These are phyloP conservation scores for Solanum virginianum DNA, from an alignment of 257 asterid genomes.

Conservation along the genomic window DNA sequence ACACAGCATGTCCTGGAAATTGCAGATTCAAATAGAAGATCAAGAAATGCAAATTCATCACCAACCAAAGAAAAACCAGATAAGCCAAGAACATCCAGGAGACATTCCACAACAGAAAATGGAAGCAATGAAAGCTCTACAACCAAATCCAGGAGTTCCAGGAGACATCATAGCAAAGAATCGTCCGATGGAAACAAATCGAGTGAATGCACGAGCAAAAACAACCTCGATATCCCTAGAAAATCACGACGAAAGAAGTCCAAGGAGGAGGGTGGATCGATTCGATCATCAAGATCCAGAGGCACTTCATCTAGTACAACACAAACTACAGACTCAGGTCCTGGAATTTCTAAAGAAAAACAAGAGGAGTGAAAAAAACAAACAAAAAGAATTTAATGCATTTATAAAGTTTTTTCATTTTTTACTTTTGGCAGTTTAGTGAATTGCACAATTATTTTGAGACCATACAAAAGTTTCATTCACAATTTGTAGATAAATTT, in stretches of 20 bases:
- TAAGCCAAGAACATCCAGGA: conserved; percentile 39
- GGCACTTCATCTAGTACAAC: conserved; percentile 1
- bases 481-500: not conserved
- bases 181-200: conserved; percentile 19
- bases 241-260: conserved; percentile 35
- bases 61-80: conserved; percentile 21
- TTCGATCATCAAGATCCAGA: conserved; percentile 9
- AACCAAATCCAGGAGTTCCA: conserved; percentile 28
- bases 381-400: not conserved
- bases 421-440: not conserved
- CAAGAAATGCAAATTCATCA: conserved; percentile 13
- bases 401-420: not conserved
- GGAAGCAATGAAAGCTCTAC: conserved; percentile 12
- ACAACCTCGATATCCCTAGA: conserved; percentile 26
- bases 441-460: not conserved
- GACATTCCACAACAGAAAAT: conserved; percentile 22
- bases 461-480: not conserved
- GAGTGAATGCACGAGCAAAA: conserved; percentile 11
- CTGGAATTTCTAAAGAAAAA: not conserved
- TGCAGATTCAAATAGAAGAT: conserved; percentile 15
- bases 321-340: not conserved
- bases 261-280: conserved; percentile 21
- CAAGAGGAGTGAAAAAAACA: not conserved
- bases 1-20: not conserved
- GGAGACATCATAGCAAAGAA: conserved; percentile 41